Evolutionary conservation across 352 stramenopile genomes (phyloP), one percentile per base, ranked within the genome.

Genomic region (Saprolegnia parasitica): DNA sequence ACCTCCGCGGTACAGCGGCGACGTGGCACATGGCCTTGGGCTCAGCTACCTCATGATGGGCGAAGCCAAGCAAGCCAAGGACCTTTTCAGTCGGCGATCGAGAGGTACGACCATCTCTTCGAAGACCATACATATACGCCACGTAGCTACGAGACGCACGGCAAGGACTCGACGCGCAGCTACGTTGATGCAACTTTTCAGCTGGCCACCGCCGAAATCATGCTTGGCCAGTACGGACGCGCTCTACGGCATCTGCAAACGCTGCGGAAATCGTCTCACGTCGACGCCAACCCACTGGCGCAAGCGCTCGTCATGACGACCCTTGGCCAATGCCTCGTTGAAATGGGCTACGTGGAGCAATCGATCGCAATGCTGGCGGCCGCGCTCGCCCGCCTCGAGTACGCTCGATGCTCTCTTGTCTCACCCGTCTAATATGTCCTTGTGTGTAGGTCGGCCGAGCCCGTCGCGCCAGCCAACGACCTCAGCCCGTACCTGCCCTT

Each of bases 11-110:
- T 42, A 21, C 9, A 11, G 13, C 18, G 46, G 42, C 39, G 63
- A 70, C 46, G n/a, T 70, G 63, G 23, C 45, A 1, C 4, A 62
- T 13, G 63, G 63, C 11, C 63, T 70, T 6, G 63, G 63, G 11
- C 26, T 57, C 5, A 62, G 63, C 54, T 70, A 70, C 40, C 35
- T 70, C 49, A 70, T 70, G 63, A 21, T 61, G n/a, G 63, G 63
- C 23, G 63, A 70, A 56, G 35, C 55, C 37, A 52, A 70, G 1
- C 63, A 70, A 70, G 63, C n/a, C 35, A 16, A 70, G 13, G 20
- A 49, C 54, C 21, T 70, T 20, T 39, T 70, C 21, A 24, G 10
- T 47, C 42, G 5, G 42, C 54, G 3, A 8, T 70, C 39, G 63
- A 50, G 45, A 62, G 40, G 63, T 70, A 49, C 21, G n/a, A 60